These are phyloP conservation scores for Boeremia lycopersici DNA, from an alignment of 2,329 filamentous ascomycete genomes.

Conservation along the genomic window DNA sequence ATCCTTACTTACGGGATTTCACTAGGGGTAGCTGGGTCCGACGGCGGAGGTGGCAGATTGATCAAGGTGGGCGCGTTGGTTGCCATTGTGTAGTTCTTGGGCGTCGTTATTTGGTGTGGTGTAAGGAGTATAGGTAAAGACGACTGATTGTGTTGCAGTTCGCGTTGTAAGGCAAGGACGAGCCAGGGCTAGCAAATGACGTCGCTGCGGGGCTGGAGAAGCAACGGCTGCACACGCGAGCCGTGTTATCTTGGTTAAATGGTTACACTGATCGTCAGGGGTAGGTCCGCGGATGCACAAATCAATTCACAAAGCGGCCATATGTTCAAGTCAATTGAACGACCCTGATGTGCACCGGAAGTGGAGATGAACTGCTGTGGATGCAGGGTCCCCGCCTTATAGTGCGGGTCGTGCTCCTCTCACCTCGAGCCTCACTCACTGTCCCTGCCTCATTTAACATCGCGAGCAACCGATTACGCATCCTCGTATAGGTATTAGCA, in stretches of 20 bases:
- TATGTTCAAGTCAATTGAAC: not conserved
- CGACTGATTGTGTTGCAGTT: conserved; percentile 1
- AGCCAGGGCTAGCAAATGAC: conserved; percentile 7
- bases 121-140: not conserved
- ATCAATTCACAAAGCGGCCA: not conserved
- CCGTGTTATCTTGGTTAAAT: conserved; percentile 2
- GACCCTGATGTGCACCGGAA: not conserved
- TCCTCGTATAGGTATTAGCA: not conserved
- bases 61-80: conserved; percentile 70
- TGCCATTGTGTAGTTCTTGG: conserved; percentile 30
- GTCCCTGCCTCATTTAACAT: not conserved
- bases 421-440: not conserved
- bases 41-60: conserved; percentile 81
- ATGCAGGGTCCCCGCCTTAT: conserved; percentile 4
- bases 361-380: conserved; percentile 8
- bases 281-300: not conserved
- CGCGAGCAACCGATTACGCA: not conserved
- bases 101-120: not conserved
- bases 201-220: conserved; percentile 13
- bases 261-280: conserved; percentile 10
- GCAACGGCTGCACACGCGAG: conserved; percentile 8
- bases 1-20: conserved; percentile 76
- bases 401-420: not conserved
- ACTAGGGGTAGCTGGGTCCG: conserved; percentile 83
- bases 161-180: conserved; percentile 10